Evolutionary conservation across 192 early-diverging fungal genomes (phyloP), one percentile per base, ranked within the genome.

Genomic region (Linnemannia exigua): DNA sequence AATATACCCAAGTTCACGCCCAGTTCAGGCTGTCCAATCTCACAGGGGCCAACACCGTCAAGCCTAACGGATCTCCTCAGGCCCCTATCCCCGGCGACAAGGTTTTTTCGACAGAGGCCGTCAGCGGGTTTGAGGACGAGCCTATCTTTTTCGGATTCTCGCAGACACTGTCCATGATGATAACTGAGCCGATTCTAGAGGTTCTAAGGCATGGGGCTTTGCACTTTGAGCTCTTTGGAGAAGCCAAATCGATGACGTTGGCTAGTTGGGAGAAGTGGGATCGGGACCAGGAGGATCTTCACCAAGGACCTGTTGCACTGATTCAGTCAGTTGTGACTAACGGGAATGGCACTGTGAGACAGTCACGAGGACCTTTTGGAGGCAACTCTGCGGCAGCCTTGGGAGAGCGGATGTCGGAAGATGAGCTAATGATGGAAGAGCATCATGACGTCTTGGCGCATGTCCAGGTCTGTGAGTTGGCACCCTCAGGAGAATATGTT

Each of bases 1-100:
- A 92, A 81, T 96, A 86, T 80, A 91, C 90, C n/a, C 91, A 96
- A 70, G 89, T 96, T 37, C 95, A 96, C 67, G 89, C 91, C 38
- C 95, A 96, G 73, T 96, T 95, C 82, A 87, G 91, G 67, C 77
- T 92, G 12, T 93, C 91, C 1, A 91, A 92, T 4, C 91, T 95
- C 74, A 90, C 88, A n/a, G 90, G 84, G 44, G 75, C 74, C 41
- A 66, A 35, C 67, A 46, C 38, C 16, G 25, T 46, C 22, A 36
- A 36, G 47, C 82, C 47, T 17, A 68, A 36, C 35, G 66, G 33
- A 36, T 38, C 48, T 5, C 38, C 37, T 17, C 33, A 51, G 7
- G 46, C 63, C 16, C 35, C 76, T 75, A 70, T 81, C 87, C 11
- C 67, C 0, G 74, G 67, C 17, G 92, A 92, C 72, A 88, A 89